Evolutionary conservation across 1,139 yeast species (phyloP), one percentile per base, ranked within the genome.

Genomic region (Lodderomyces pseudojiufengensis): DNA sequence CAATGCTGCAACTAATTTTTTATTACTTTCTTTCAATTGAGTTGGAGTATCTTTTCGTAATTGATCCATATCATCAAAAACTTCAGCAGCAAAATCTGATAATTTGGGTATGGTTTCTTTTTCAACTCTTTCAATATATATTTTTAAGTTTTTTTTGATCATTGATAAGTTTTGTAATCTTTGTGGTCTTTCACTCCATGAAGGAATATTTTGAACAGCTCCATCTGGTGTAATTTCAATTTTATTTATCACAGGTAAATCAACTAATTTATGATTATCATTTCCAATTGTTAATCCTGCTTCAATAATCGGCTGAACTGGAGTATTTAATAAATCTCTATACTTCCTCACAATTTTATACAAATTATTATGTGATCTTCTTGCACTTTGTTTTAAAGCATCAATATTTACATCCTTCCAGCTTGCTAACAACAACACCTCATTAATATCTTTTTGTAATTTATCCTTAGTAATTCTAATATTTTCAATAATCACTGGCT

Each of bases 371-470:
- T 94, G 98, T 0, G 97, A 88, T 37, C 82, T 76, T 47, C 86
- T 79, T 3, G 98, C 92, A 61, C 96, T 86, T 59, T 90, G 97
- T 48, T 86, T 87, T 48, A 94, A 71, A 0, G 98, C 96, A 53
- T 84, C 95, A 32, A 88, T 79, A 51, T 94, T 94, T 9, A 90
- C 92, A 60, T 94, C 99, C 51, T 90, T 88, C 97, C 98, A 94
- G 53, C 96, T 85, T 1, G 97, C 97, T 22, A 94, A 68, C 34
- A 87, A 63, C 33, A 92, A 87, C 4, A 88, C 82, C 42, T 94
- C 98, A 30, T 78, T 71, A 18, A 92, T 76, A 37, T 87, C 92
- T 52, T 88, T 90, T 43, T 82, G 88, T 27, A 92, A 62, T 6
- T 61, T 59, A 47, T 71, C 76, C 52, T 73, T 78, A 1, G 71